Evolutionary conservation across 495 filamentous ascomycete species (phyloP), one percentile per base, ranked within the genome.

Genomic region (Podospora tetraspora): DNA sequence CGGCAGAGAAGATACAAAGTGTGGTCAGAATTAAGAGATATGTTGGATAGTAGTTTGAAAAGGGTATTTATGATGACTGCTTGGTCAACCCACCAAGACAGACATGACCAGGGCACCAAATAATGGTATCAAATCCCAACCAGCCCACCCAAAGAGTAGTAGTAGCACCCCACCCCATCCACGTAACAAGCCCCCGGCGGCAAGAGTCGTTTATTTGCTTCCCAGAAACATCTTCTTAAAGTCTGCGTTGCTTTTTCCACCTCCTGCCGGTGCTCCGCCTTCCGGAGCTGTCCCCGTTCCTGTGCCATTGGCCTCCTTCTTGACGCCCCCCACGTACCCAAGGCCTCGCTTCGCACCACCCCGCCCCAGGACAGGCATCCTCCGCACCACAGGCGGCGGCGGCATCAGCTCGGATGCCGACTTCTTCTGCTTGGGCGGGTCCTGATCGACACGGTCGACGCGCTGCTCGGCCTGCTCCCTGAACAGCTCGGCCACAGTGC

Each of bases 401-500:
- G 84, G 83, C 71, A 89, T 83, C 61, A 84, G 73, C 52, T 74
- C 70, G n/a, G 69, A 58, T 24, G 74, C 70, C 65, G 78, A 62
- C 25, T 57, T 22, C 59, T 80, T 78, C 76, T 82, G 78, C 25
- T 69, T 67, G 19, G 57, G 71, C 74, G 64, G 82, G 76, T 58
- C 79, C 63, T 70, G 80, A 62, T 85, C 83, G 30, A 78, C 83
- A 37, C 85, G 86, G 59, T 80, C 82, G 56, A 83, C 73, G 59
- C 79, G 78, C 64, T 76, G 79, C 74, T 91, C 88, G 23, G 81
- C 83, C 72, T 86, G 83, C 63, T 86, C 78, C 62, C 80, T 76
- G 75, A 91, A 85, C 77, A 98, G 76, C 71, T 97, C 91, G 16
- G 79, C 78, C 23, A 89, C 82, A 16, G 82, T 89, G 0, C 93